Percentiles rank a stretch among this genome's conserved stretches.
These are phyloP conservation scores for Erythrophleum fordii DNA, from an alignment of 306 rosid species.

Conservation along the genomic window DNA sequence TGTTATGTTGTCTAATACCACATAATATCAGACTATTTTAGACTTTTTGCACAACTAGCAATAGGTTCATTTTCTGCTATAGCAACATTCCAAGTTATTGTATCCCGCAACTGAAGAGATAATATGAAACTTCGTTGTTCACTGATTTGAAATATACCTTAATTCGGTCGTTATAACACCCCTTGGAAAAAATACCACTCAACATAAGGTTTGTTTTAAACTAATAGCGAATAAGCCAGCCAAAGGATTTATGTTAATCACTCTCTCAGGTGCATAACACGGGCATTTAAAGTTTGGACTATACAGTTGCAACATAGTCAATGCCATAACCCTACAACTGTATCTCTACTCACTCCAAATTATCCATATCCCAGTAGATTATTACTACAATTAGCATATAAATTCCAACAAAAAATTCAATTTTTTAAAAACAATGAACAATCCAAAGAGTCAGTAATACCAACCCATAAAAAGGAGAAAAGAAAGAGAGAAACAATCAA, in stretches of 20 bases:
- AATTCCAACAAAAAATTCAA: slow-evolving; percentile 25
- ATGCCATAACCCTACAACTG: neutral
- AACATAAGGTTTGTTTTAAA: neutral
- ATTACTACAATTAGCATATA: slow-evolving; percentile 22
- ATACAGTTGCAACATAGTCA: neutral
- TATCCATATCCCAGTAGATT: neutral
- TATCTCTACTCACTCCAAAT: neutral
- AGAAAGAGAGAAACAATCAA: neutral
- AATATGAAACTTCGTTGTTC: neutral
- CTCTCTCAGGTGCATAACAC: neutral
- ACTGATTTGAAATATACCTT: neutral
- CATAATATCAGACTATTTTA: neutral
- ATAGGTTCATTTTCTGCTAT: neutral
- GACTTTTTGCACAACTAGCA: neutral
- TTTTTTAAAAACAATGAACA: slow-evolving; percentile 1
- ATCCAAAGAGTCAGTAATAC: neutral
- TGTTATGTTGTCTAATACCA: neutral
- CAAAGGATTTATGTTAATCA: neutral
- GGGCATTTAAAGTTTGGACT: neutral
- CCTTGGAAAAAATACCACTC: neutral
- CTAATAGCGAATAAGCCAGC: neutral
- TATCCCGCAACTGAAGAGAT: neutral
- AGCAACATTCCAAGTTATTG: neutral
- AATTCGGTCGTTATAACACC: neutral
- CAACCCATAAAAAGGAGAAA: neutral